phyloP scores from a whole-genome alignment of 768 basidiomycete species.

The Hypsizygus marmoreus region DNA sequence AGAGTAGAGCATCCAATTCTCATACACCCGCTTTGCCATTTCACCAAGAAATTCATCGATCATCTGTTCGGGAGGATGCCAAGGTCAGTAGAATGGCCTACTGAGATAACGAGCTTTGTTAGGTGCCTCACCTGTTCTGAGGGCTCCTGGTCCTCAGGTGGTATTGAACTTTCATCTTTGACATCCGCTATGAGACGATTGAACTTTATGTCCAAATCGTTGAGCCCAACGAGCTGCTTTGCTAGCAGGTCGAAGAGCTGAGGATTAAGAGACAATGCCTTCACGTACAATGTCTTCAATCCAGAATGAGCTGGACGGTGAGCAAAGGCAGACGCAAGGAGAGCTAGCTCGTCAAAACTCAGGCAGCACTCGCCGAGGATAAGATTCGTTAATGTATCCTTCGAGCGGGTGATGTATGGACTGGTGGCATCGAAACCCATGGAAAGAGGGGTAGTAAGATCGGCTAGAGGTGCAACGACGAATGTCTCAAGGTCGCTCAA shows the following conservation, averaged over 20 bases:
- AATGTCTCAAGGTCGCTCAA: slow-evolving; percentile 13
- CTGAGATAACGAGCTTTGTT: too few species aligned
- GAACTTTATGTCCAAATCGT: slow-evolving; percentile 20
- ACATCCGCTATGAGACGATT: slow-evolving; percentile 11
- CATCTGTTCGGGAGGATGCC: background rate
- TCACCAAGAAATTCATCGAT: slow-evolving; percentile 9
- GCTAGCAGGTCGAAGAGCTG: slow-evolving; percentile 27
- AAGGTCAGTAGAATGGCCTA: background rate
- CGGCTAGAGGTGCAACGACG: slow-evolving; percentile 12
- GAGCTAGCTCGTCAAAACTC: slow-evolving; percentile 11
- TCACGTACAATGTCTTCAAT: slow-evolving; percentile 20
- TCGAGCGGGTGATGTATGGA: slow-evolving; percentile 10
- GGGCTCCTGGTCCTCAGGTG: slow-evolving; percentile 10
- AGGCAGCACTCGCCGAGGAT: slow-evolving; percentile 11
- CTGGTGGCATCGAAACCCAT: slow-evolving; percentile 6
- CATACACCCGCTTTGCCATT: slow-evolving; percentile 10
- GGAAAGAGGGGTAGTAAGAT: slow-evolving; percentile 3
- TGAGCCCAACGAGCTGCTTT: slow-evolving; percentile 20
- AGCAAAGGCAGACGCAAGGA: slow-evolving; percentile 15
- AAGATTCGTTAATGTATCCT: slow-evolving; percentile 15
- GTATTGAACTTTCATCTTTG: slow-evolving; percentile 10
- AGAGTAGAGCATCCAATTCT: slow-evolving; percentile 11
- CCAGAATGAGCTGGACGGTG: slow-evolving; percentile 16
- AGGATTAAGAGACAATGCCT: slow-evolving; percentile 21
- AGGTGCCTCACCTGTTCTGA: background rate